phyloP scores from a whole-genome alignment of 345 rosid species.

The Eucalyptus viminalis region DNA sequence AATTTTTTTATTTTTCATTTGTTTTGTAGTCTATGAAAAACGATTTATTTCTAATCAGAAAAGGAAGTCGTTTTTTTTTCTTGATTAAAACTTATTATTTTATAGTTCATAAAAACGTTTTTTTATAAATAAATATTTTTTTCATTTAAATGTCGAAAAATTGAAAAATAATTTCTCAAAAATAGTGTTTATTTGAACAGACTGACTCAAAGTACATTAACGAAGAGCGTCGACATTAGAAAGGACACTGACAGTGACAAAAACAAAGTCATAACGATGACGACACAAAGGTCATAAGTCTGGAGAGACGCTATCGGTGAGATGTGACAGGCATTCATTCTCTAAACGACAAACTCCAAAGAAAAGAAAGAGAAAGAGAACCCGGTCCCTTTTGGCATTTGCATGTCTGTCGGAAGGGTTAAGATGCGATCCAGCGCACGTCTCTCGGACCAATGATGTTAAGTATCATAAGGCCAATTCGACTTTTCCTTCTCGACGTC shows the following conservation, averaged over 20 bases:
- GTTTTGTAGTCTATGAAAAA: too few relatives aligned
- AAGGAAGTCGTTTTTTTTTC: not conserved
- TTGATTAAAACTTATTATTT: too few relatives aligned
- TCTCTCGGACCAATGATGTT: not conserved
- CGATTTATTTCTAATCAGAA: too few relatives aligned
- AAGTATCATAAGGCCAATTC: not conserved
- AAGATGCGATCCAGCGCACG: not conserved
- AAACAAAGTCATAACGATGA: not conserved
- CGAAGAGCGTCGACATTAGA: not conserved
- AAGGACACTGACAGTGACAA: not conserved
- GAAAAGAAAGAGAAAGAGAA: not conserved
- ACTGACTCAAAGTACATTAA: not conserved
- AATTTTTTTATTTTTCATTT: not conserved
- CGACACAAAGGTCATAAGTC: not conserved
- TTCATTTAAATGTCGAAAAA: not conserved
- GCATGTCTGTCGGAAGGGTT: not conserved
- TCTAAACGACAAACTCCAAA: not conserved
- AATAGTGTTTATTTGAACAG: not conserved
- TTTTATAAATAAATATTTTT: too few relatives aligned
- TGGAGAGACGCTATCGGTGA: rapidly evolving
- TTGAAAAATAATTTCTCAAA: not conserved
- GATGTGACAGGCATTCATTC: not conserved
- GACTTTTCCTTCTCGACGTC: not conserved
- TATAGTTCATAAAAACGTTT: too few relatives aligned
- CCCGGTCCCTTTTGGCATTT: not conserved